Base-by-base conservation (phyloP, 1,139 yeast species). In the Yamadazyma taylorii region DNA sequence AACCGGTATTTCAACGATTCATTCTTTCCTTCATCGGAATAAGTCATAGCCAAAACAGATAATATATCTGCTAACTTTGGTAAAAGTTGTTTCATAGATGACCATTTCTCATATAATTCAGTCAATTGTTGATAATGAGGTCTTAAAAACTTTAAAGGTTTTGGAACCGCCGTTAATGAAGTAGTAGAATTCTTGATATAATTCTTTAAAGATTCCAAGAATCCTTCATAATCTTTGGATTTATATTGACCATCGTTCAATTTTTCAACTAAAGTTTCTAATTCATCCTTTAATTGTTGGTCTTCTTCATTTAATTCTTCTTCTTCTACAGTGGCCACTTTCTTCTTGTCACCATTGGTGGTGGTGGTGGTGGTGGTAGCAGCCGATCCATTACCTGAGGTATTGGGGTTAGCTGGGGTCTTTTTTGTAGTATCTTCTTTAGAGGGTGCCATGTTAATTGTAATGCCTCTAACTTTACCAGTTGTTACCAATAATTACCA, bases 91-190 rank as follows among this genome's bases (percentile, higher is more conserved):
- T 27, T 27, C n/a, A 27, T 58, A 16, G 59, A 53, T 34, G 47
- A 48, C 96, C 97, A 89, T 24, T 71, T 66, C 33, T 78, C 81
- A 58, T 85, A 86, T 29, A 85, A 64, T 37, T 69, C 75, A 32
- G 79, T 77, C 54, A 92, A 71, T 22, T 73, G 58, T 14, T 84
- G 83, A 58, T 83, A 92, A 52, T 81, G 88, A 12, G 97, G 96
- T 54, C 96, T 81, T 50, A 94, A 74, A 59, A 94, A 94, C 68
- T 94, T 94, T 65, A 92, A 77, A 11, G 99, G 98, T 61, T 92
- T 94, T 32, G 99, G 99, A 33, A 94, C 98, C 1, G 99, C 99
- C 2, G 98, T 94, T 97, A 92, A 92, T 7, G 97, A 89, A 24
- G 97, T 87, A 3, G 98, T 92, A 12, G 97, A 86, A 36, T 95